Evolutionary conservation across 1,284 basidiomycete genomes (phyloP).

Genomic region (Ustilago lituana): DNA sequence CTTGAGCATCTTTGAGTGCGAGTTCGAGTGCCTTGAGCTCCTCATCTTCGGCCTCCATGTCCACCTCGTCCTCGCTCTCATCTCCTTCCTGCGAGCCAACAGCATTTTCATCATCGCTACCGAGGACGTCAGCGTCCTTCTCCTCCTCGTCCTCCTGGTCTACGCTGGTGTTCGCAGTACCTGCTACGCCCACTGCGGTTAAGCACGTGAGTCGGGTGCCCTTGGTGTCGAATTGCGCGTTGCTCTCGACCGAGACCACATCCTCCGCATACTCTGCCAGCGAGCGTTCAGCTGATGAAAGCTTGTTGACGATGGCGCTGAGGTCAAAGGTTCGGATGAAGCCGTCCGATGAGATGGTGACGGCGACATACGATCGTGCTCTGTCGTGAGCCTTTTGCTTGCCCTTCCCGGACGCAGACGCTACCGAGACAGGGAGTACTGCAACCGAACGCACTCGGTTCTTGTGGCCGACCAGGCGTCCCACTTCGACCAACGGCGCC

Average conservation of each 20-base stretch:
- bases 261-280: slow-evolving; percentile 10
- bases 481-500: slow-evolving; percentile 48
- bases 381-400: slow-evolving; percentile 10
- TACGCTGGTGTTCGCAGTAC: slow-evolving; percentile 3
- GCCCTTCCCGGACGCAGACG: slow-evolving; percentile 11
- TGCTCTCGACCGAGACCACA: slow-evolving; percentile 30
- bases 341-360: slow-evolving; percentile 65
- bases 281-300: slow-evolving; percentile 5
- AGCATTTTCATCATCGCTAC: slow-evolving; percentile 30
- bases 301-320: slow-evolving; percentile 23
- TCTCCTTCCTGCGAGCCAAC: slow-evolving; percentile 15
- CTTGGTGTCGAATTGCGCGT: slow-evolving; percentile 57
- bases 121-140: slow-evolving; percentile 38
- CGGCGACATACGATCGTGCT: slow-evolving; percentile 31
- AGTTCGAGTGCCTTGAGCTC: slow-evolving; percentile 48
- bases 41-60: slow-evolving; percentile 43
- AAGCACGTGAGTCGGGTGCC: slow-evolving; percentile 63
- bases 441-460: slow-evolving; percentile 58
- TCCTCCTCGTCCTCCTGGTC: slow-evolving; percentile 37
- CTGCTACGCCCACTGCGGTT: slow-evolving; percentile 51
- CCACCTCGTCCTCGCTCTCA: slow-evolving; percentile 39
- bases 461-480: slow-evolving; percentile 57
- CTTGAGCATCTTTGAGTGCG: slow-evolving; percentile 48
- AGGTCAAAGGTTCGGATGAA: slow-evolving; percentile 62
- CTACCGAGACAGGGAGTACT: slow-evolving; percentile 31